A percentile compares a stretch with the other conserved stretches of the same genome.
phyloP scores from a whole-genome alignment of 495 filamentous ascomycete genomes.

The Tricharina praecox region DNA sequence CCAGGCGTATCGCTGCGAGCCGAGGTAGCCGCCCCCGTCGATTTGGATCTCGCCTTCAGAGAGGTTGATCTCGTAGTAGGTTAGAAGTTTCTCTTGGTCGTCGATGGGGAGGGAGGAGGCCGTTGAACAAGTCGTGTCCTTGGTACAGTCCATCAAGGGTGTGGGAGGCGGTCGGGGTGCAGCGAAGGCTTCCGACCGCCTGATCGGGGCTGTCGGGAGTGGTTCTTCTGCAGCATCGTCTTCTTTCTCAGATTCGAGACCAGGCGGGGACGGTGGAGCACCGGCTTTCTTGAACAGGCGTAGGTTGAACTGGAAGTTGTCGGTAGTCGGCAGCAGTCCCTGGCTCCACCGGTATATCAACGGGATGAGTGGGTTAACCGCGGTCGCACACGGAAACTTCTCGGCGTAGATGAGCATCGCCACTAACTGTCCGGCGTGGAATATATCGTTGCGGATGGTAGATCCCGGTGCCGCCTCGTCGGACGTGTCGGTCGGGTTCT shows the following conservation, averaged over 20 bases:
- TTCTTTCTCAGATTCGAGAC: too few relatives aligned
- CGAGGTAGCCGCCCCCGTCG: background rate
- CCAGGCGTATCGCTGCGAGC: background rate
- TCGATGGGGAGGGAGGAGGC: too few relatives aligned
- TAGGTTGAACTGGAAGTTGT: background rate
- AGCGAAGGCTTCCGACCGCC: too few relatives aligned
- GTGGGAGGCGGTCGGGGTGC: too few relatives aligned
- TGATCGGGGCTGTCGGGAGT: too few relatives aligned
- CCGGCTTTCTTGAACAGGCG: background rate
- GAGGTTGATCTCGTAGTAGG: background rate
- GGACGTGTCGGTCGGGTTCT: background rate
- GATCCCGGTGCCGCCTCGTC: background rate
- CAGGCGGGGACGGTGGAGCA: background rate
- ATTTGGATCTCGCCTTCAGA: background rate
- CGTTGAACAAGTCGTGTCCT: too few relatives aligned
- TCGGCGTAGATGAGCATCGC: background rate
- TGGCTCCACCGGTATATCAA: background rate
- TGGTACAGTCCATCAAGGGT: too few relatives aligned
- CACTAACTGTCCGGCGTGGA: background rate
- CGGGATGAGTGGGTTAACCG: background rate
- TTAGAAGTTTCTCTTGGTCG: background rate
- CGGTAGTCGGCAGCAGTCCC: background rate
- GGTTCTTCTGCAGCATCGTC: too few relatives aligned
- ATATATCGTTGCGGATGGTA: background rate
- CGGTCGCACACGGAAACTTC: background rate